A percentile compares a stretch with the other conserved stretches of the same genome.
Evolutionary conservation across 495 filamentous ascomycete species (phyloP).

Genomic region (Aspergillus incahuasiensis): DNA sequence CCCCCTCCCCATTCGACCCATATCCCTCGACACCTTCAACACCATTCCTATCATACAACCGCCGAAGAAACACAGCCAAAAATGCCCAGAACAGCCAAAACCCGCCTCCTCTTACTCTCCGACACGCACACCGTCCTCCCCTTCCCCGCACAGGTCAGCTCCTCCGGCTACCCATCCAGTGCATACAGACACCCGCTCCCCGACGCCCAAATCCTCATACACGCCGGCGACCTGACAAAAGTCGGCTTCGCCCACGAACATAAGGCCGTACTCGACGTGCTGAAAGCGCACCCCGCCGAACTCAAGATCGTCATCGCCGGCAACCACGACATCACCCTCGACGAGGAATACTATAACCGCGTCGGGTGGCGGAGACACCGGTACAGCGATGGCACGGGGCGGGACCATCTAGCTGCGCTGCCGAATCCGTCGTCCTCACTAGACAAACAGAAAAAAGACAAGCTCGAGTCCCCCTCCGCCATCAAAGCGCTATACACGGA

Average conservation of each 20-base stretch:
- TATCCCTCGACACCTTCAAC: background rate
- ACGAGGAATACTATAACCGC: slow-evolving; percentile 46
- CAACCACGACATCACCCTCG: slow-evolving; percentile 74
- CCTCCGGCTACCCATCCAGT: slow-evolving; percentile 14
- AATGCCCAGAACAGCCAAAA: slow-evolving; percentile 20
- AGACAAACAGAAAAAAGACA: no score
- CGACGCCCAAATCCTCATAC: slow-evolving; percentile 59
- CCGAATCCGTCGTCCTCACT: background rate
- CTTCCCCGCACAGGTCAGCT: slow-evolving; percentile 9
- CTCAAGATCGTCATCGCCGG: slow-evolving; percentile 78
- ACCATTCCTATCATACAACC: background rate
- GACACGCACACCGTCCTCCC: slow-evolving; percentile 55
- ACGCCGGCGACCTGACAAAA: slow-evolving; percentile 70
- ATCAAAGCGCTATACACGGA: slow-evolving; percentile 46
- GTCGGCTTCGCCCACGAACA: slow-evolving; percentile 55
- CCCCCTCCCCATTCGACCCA: background rate
- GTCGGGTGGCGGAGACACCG: slow-evolving; percentile 32
- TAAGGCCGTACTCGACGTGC: slow-evolving; percentile 45
- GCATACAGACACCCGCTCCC: slow-evolving; percentile 49
- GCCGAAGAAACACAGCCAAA: background rate
- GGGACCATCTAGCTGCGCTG: slow-evolving; percentile 17
- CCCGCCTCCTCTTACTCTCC: slow-evolving; percentile 56
- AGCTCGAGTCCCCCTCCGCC: slow-evolving; percentile 19
- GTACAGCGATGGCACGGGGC: slow-evolving; percentile 1
- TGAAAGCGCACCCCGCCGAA: slow-evolving; percentile 54